Conservation (phyloP, 2,329 filamentous ascomycete species). For the Talaromyces amestolkiae region DNA sequence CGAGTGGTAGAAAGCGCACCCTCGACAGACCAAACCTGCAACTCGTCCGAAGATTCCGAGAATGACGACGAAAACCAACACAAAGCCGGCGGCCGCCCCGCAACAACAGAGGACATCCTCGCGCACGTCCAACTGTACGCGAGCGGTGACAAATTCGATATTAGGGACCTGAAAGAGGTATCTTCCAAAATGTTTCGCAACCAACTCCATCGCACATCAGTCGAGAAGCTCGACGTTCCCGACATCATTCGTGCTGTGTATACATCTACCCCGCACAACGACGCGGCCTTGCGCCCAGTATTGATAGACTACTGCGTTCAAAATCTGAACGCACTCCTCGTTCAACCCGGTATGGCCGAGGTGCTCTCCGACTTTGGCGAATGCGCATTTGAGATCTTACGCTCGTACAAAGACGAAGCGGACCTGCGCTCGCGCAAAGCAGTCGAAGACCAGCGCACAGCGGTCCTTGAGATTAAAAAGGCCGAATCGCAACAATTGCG, state of each 20-base stretch:
- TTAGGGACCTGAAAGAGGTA: slow-evolving; percentile 18
- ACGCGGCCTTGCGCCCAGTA: slow-evolving; percentile 16
- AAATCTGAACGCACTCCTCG: slow-evolving; percentile 16
- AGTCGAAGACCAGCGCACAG: slow-evolving; percentile 20
- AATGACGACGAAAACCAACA: slow-evolving; percentile 19
- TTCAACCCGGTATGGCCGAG: slow-evolving; percentile 12
- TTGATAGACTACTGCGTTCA: slow-evolving; percentile 20
- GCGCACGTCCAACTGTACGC: slow-evolving; percentile 20
- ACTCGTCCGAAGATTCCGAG: slow-evolving; percentile 18
- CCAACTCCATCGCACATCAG: slow-evolving; percentile 17
- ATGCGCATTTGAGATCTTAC: slow-evolving; percentile 19
- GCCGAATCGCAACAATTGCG: slow-evolving; percentile 19
- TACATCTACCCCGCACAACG: slow-evolving; percentile 16
- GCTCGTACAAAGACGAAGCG: slow-evolving; percentile 20
- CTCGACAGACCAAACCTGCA: slow-evolving; percentile 9
- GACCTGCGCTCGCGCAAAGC: slow-evolving; percentile 20
- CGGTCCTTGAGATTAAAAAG: slow-evolving; percentile 20
- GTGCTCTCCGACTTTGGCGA: slow-evolving; percentile 19
- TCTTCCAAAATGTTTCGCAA: slow-evolving; percentile 20
- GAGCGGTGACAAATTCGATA: slow-evolving; percentile 20
- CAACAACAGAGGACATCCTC: slow-evolving; percentile 20
- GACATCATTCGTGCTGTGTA: slow-evolving; percentile 19
- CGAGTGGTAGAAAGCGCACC: background rate
- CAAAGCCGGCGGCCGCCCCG: slow-evolving; percentile 9
- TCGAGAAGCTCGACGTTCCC: slow-evolving; percentile 14